phyloP scores from a whole-genome alignment of 202 grass and related monocot genomes.

The Panicum virgatum region DNA sequence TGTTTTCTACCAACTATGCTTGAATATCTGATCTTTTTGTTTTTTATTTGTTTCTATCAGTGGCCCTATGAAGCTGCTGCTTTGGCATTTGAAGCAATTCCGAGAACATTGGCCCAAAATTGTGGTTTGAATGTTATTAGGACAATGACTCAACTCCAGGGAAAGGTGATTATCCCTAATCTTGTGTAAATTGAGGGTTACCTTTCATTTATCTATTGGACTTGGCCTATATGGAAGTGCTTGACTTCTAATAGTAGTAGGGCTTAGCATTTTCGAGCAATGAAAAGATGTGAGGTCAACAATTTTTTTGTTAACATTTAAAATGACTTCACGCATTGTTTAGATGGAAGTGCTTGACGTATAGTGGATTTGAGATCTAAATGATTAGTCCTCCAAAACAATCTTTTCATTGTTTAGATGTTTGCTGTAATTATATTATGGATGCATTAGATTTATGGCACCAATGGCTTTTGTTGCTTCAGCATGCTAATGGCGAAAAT shows the following conservation, averaged over 20 bases:
- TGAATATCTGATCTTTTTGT: constrained; percentile 35
- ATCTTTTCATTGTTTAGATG: neutral
- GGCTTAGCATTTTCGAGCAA: neutral
- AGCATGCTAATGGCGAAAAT: constrained; percentile 97
- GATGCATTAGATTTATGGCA: neutral
- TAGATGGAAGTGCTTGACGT: no score
- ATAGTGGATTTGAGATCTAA: neutral
- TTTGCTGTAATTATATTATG: neutral
- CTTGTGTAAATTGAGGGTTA: neutral
- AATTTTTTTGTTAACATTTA: neutral
- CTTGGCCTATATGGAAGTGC: neutral
- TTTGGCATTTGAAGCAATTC: constrained; percentile 96
- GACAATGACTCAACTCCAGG: constrained; percentile 94
- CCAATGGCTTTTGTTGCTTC: constrained; percentile 13
- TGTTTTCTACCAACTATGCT: neutral
- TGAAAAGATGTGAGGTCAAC: neutral
- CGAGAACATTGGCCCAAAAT: constrained; percentile 95
- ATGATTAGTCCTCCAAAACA: neutral
- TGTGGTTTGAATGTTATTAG: constrained; percentile 96
- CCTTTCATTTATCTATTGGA: constrained; percentile 6
- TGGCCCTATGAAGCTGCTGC: constrained; percentile 99
- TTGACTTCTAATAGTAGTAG: neutral
- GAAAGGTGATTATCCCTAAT: constrained; percentile 61
- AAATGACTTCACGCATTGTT: no score
- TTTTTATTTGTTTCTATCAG: constrained; percentile 56